Conservation (phyloP, 1,284 basidiomycete genomes). For the Pascua guehoae region DNA sequence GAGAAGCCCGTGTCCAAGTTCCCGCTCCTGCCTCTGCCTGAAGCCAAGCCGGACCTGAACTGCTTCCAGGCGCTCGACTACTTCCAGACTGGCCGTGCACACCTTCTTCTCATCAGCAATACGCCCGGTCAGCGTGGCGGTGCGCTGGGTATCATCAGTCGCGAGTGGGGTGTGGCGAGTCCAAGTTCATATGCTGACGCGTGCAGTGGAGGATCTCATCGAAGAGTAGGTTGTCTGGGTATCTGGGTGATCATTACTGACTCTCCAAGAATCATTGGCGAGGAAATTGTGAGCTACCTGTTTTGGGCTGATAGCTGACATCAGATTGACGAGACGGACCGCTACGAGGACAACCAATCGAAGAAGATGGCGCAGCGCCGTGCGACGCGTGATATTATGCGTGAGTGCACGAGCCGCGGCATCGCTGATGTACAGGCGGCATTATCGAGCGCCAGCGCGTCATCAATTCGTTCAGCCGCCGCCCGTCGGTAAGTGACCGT, state of each 20-base stretch:
- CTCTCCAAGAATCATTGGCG: conserved; percentile 50
- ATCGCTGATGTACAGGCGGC: conserved; percentile 31
- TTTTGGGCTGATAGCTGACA: background rate
- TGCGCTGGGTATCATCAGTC: conserved; percentile 71
- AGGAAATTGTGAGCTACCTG: conserved; percentile 44
- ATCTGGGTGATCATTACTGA: conserved; percentile 7
- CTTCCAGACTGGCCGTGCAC: conserved; percentile 92
- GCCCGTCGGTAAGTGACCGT: conserved; percentile 33
- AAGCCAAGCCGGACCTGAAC: conserved; percentile 80
- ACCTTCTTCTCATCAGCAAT: conserved; percentile 79
- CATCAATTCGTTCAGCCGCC: conserved; percentile 38
- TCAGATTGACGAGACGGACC: conserved; percentile 84
- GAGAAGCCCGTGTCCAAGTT: conserved; percentile 71
- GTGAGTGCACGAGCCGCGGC: conserved; percentile 35
- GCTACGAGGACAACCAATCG: conserved; percentile 76
- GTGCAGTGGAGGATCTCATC: conserved; percentile 49
- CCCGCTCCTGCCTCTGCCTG: conserved; percentile 77
- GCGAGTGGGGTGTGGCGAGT: conserved; percentile 22
- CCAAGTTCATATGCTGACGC: background rate
- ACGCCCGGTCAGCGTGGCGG: conserved; percentile 77
- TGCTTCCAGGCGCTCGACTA: conserved; percentile 59
- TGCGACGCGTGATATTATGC: conserved; percentile 73
- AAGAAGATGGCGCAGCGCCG: conserved; percentile 67
- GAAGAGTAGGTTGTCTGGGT: conserved; percentile 36
- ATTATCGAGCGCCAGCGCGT: conserved; percentile 50